A percentile compares a stretch with the other conserved stretches of the same genome.
These are phyloP conservation scores for Hylodesmum podocarpum DNA, from an alignment of 306 rosid species.

Conservation along the genomic window DNA sequence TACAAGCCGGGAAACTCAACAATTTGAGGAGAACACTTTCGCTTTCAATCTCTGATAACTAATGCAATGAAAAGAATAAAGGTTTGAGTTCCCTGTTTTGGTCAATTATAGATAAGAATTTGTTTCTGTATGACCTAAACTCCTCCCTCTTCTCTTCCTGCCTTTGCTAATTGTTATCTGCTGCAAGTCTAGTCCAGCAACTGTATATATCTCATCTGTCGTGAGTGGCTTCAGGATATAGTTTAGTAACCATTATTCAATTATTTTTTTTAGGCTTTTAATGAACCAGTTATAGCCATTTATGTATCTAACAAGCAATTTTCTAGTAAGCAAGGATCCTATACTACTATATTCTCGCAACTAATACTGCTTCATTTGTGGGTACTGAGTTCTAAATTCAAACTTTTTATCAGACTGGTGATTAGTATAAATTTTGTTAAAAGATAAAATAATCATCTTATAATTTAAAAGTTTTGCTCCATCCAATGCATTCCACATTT, in stretches of 20 bases:
- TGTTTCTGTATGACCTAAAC: conserved; percentile 22
- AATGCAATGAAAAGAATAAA: conserved; percentile 22
- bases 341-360: neutral
- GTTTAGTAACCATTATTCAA: conserved; percentile 8
- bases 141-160: neutral
- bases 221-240: conserved; percentile 18
- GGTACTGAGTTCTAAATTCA: neutral
- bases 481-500: too few species aligned
- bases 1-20: conserved; percentile 21
- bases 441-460: too few species aligned
- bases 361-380: neutral
- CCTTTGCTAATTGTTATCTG: neutral
- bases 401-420: neutral
- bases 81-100: conserved; percentile 19
- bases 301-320: neutral
- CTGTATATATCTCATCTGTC: conserved; percentile 30
- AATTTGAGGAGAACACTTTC: conserved; percentile 2
- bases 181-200: conserved; percentile 24
- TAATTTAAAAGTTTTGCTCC: too few species aligned
- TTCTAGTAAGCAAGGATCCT: neutral
- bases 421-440: too few species aligned
- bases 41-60: conserved; percentile 13
- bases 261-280: conserved; percentile 4
- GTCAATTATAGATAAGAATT: conserved; percentile 25
- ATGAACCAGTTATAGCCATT: conserved; percentile 14